Base-by-base conservation (phyloP, 129 eudicot species). In the Flaveria trinervia region DNA sequence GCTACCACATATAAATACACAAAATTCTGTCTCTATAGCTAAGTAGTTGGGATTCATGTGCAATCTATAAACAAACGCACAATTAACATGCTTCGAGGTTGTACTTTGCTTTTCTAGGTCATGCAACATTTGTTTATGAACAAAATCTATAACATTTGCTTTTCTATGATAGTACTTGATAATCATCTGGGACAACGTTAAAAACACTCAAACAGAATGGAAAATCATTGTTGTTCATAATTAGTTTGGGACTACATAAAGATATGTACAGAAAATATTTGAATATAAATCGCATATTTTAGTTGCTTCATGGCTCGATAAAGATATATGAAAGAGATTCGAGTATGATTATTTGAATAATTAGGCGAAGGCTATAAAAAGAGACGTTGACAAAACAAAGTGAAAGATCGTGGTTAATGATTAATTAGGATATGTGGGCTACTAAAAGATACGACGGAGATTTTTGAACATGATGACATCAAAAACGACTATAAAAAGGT, bases 101-200 rank as follows among this genome's bases (percentile, higher is more conserved):
- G 80, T 80, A 80, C 80, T 80, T 80, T 67, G 68, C 84, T 67
- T 74, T 74, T 54, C 60, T 80, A 46, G 79, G 68, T 45, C 80
- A 73, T 67, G 62, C 84, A 74, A 65, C 69, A 26, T 65, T 43
- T 80, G 13, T 73, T 80, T 72, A 72, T 71, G 12, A 5, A 71
- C 71, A 11, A 61, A 79, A 72, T 71, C 49, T 16, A 51, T 23
- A 9, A 51, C 65, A 41, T 71, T 78, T 61, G 36, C 13, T 80
- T 78, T 79, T 79, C 46, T 44, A 54, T 72, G 76, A 73, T 17
- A 25, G 22, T 73, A 43, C 79, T 51, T 72, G 43, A 65, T 64
- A 50, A 64, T 71, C 25, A 57, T 33, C 30, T 43, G 50, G 68
- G 79, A 73, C 79, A 16, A 65, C 69, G 57, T 71, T 22, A 36